Percentiles rank a stretch among this genome's conserved stretches.
These are phyloP conservation scores for Cadophora sp. DNA, from an alignment of 2,329 filamentous ascomycete species.

Conservation along the genomic window DNA sequence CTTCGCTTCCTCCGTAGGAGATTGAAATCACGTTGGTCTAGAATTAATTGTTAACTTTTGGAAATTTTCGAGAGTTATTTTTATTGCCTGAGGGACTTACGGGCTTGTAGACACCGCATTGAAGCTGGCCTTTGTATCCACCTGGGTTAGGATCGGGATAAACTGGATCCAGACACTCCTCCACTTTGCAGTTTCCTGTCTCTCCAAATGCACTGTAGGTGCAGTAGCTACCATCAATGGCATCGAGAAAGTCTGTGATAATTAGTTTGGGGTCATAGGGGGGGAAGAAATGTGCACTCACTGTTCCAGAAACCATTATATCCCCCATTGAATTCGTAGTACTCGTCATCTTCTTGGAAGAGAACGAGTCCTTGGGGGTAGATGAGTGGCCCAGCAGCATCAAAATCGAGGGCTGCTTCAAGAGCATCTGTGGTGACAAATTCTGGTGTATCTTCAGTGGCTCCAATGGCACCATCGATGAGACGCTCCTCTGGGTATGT, in stretches of 20 bases:
- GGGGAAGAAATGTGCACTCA: conserved; percentile 51
- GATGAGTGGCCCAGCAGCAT: conserved; percentile 54
- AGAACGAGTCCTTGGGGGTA: conserved; percentile 56
- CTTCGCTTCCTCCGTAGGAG: conserved; percentile 60
- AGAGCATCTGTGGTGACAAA: conserved; percentile 35
- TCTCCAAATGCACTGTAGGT: conserved; percentile 56
- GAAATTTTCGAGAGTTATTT: not conserved
- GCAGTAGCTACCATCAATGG: conserved; percentile 57
- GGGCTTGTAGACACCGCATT: conserved; percentile 58
- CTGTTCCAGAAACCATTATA: conserved; percentile 52
- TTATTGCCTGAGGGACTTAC: not conserved
- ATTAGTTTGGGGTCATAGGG: conserved; percentile 47
- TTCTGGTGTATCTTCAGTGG: conserved; percentile 33
- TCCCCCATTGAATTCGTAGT: conserved; percentile 34
- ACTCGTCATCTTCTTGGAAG: conserved; percentile 49
- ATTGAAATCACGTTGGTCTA: conserved; percentile 61
- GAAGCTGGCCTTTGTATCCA: conserved; percentile 56
- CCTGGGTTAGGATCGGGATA: conserved; percentile 57
- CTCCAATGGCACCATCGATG: conserved; percentile 51
- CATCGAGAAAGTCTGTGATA: conserved; percentile 56
- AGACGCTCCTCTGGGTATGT: conserved; percentile 50
- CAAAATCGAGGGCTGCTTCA: conserved; percentile 54
- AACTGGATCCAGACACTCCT: conserved; percentile 52
- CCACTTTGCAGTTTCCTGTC: conserved; percentile 53
- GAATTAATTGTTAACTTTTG: not conserved